Conservation (phyloP, 1,139 yeast species). For the Geotrichum australiense region DNA sequence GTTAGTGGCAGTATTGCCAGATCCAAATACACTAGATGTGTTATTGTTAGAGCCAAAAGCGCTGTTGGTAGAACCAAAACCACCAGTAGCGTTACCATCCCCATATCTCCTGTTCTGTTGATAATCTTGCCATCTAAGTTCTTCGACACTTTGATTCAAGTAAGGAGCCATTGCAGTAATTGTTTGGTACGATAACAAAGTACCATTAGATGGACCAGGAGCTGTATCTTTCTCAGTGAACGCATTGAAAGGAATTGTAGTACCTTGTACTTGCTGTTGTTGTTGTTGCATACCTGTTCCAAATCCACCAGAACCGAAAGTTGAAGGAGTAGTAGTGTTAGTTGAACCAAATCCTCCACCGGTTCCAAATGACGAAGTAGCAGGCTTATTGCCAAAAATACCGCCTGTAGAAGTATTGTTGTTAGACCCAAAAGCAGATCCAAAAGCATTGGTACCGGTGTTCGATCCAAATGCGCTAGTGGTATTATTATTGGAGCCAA, state of each 20-base stretch:
- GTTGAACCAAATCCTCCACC: slow-evolving; percentile 31
- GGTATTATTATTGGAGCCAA: slow-evolving; percentile 24
- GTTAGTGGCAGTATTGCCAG: slow-evolving; percentile 9
- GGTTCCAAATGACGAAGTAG: slow-evolving; percentile 18
- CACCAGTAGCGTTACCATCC: slow-evolving; percentile 27
- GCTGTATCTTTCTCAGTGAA: slow-evolving; percentile 72
- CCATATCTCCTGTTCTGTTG: slow-evolving; percentile 64
- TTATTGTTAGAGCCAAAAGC: slow-evolving; percentile 12
- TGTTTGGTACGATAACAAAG: slow-evolving; percentile 59
- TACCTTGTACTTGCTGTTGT: slow-evolving; percentile 15
- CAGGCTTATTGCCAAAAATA: slow-evolving; percentile 26
- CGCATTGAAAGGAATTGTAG: slow-evolving; percentile 42
- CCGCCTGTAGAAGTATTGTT: slow-evolving; percentile 21
- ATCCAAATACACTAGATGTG: slow-evolving; percentile 5
- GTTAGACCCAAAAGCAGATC: slow-evolving; percentile 20
- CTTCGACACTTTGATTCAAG: slow-evolving; percentile 73
- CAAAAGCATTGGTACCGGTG: slow-evolving; percentile 27
- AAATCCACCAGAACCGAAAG: slow-evolving; percentile 24
- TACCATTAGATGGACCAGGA: slow-evolving; percentile 23
- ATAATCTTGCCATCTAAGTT: slow-evolving; percentile 83
- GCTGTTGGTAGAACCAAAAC: slow-evolving; percentile 6
- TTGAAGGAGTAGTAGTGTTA: slow-evolving; percentile 21
- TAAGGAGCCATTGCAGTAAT: slow-evolving; percentile 90
- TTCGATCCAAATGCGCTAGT: slow-evolving; percentile 36
- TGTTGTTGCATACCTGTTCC: slow-evolving; percentile 36